phyloP scores from a whole-genome alignment of 164 flowering plant species.

The Tinospora cordifolia region DNA sequence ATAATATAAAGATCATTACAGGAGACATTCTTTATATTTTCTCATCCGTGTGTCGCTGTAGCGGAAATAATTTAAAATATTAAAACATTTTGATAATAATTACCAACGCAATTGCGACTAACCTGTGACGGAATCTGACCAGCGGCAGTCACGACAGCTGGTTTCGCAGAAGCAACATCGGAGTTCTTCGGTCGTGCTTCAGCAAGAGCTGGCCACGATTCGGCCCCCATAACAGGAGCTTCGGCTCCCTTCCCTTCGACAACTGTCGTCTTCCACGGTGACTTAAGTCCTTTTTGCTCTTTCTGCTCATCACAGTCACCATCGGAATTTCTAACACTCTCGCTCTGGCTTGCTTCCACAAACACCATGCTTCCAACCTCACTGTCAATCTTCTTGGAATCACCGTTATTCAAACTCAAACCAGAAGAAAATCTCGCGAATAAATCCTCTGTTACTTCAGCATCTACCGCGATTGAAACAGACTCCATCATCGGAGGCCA shows the following conservation, averaged over 20 bases:
- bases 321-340: conserved; percentile 8
- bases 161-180: conserved; percentile 13
- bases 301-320: conserved; percentile 11
- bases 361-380: neutral
- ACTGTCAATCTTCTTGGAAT: neutral
- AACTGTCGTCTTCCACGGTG: conserved; percentile 52
- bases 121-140: conserved; percentile 19
- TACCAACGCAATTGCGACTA: too few relatives aligned
- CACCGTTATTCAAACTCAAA: conserved; percentile 1
- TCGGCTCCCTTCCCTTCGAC: conserved; percentile 20
- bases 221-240: conserved; percentile 46
- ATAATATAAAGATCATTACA: too few relatives aligned
- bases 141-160: conserved; percentile 6
- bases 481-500: conserved; percentile 5
- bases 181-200: conserved; percentile 28
- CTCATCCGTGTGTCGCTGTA: too few relatives aligned
- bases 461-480: conserved; percentile 1
- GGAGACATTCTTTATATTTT: too few relatives aligned
- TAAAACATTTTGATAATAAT: too few relatives aligned
- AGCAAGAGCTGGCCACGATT: conserved; percentile 62
- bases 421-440: neutral
- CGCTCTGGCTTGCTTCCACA: conserved; percentile 1
- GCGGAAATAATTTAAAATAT: too few relatives aligned
- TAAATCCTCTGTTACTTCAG: conserved; percentile 1
- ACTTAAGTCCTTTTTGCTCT: conserved; percentile 26